Evolutionary conservation across 306 rosid species (phyloP), one percentile per base, ranked within the genome.

Genomic region (Purshia tridentata): DNA sequence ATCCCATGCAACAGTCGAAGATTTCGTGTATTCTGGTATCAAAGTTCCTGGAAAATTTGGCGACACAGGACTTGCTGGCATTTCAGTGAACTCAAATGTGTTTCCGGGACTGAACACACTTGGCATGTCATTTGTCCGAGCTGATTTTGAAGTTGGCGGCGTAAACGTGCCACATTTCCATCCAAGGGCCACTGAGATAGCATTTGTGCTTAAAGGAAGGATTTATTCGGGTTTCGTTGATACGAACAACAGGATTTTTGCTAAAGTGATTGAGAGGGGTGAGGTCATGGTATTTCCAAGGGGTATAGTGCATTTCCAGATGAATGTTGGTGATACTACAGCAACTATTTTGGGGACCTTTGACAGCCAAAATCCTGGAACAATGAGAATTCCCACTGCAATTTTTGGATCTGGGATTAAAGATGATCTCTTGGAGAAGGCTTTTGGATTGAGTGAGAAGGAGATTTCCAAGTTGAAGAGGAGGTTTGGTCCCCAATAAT

Each of bases 101-200:
- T 91, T 91, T 71, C 96, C 95, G 0, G 99, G 97, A 60, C 86
- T 94, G 46, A 94, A 91, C 96, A 88, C 96, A 14, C 97, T 91
- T 4, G 97, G 99, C 0, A 76, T 94, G 85, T 94, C 95, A 12
- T 61, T 91, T 57, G 97, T 91, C 9, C 76, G 97, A 58, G 96
- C 95, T 23, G 97, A 91, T 78, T 89, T 94, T 29, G 91, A 73
- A 42, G 76, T 89, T n/a, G 97, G 86, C 10, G 98, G 96, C 37
- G 84, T 91, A 59, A 88, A 88, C 19, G 90, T 83, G 72, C 97
- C 98, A 2, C 96, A 91, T 75, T 85, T 70, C 67, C 98, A 94
- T 83, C 97, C 97, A 41, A 84, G 98, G 76, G 97, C 96, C 7
- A 86, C 98, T 1, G 97, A 91, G 81, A 81, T 86, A 67, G 97